phyloP scores from a whole-genome alignment of 2,329 filamentous ascomycete species.

The Aspergillus hortae region DNA sequence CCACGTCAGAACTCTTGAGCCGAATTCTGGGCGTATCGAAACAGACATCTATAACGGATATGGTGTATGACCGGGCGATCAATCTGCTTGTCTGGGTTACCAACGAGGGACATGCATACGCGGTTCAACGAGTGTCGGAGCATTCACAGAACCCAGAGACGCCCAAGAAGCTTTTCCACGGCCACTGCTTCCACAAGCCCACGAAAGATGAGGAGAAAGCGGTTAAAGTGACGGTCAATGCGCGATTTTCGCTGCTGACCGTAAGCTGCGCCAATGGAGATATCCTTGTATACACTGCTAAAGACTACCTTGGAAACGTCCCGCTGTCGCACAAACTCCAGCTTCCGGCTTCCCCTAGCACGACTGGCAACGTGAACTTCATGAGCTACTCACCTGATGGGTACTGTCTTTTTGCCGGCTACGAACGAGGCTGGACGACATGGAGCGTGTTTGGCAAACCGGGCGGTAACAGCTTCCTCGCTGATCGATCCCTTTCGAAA shows the following conservation, averaged over 20 bases:
- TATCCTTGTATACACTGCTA: conserved; percentile 84
- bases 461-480: conserved; percentile 76
- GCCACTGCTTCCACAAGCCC: conserved; percentile 84
- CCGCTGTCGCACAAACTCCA: conserved; percentile 76
- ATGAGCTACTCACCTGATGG: conserved; percentile 90
- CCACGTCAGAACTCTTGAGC: conserved; percentile 82
- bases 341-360: conserved; percentile 62
- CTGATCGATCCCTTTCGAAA: conserved; percentile 61
- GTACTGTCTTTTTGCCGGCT: conserved; percentile 92
- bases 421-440: conserved; percentile 86
- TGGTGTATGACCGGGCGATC: conserved; percentile 95
- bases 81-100: conserved; percentile 92
- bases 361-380: conserved; percentile 68
- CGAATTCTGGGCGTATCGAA: conserved; percentile 83
- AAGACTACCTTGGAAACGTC: conserved; percentile 91
- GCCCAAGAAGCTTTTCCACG: conserved; percentile 72
- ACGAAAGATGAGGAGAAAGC: conserved; percentile 59
- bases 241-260: conserved; percentile 88
- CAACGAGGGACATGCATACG: conserved; percentile 80
- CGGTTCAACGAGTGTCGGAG: conserved; percentile 68
- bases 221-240: conserved; percentile 78
- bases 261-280: conserved; percentile 76
- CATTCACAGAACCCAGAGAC: conserved; percentile 42
- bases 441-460: conserved; percentile 98
- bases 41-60: conserved; percentile 71